These are phyloP conservation scores for Globisporangium echinulatum DNA, from an alignment of 352 stramenopile species.

Conservation along the genomic window DNA sequence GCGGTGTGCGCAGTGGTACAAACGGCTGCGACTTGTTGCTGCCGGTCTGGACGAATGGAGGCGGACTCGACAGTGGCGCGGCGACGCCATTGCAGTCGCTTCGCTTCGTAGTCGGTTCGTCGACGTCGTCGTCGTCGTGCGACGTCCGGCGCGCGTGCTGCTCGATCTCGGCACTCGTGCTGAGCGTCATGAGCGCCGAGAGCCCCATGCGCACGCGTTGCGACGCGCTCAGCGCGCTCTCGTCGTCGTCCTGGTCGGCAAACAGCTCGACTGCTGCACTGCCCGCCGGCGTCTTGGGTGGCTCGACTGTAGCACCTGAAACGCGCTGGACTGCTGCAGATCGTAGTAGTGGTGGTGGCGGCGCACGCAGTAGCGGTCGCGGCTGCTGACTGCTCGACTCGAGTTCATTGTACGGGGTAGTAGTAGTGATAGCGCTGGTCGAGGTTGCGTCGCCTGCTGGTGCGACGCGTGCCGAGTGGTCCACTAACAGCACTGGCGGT, in stretches of 20 bases:
- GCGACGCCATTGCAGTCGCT: constrained; percentile 3
- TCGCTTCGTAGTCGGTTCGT: constrained; percentile 10
- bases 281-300: constrained; percentile 51
- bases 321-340: constrained; percentile 2
- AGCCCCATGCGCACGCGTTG: constrained; percentile 56
- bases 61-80: constrained; percentile 33
- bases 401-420: too few species aligned
- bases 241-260: constrained; percentile 16
- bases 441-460: too few species aligned
- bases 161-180: constrained; percentile 14
- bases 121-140: constrained; percentile 4
- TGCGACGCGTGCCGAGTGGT: too few species aligned
- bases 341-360: too few species aligned
- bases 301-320: constrained; percentile 17
- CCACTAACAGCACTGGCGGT: background rate
- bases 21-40: constrained; percentile 28
- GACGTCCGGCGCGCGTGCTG: constrained; percentile 6
- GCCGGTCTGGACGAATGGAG: constrained; percentile 11
- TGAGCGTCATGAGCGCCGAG: constrained; percentile 27
- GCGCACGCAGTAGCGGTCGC: too few species aligned
- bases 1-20: background rate
- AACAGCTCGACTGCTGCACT: constrained; percentile 22
- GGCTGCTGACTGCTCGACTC: too few species aligned
- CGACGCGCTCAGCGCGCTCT: constrained; percentile 35
- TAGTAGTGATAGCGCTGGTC: background rate